phyloP scores from a whole-genome alignment of 352 stramenopile genomes.

The Phytophthora brassicae region DNA sequence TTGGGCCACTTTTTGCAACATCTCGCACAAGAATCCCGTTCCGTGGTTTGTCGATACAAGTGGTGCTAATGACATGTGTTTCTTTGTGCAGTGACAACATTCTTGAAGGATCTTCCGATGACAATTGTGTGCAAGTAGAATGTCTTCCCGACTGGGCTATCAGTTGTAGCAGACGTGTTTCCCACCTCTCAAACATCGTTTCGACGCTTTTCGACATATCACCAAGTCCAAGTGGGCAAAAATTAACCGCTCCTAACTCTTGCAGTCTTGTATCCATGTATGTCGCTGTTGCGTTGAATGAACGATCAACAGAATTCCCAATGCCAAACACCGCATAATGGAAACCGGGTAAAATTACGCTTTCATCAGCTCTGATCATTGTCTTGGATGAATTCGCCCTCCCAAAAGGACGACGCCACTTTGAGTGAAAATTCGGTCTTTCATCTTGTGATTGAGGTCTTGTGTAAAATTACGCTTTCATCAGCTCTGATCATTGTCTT shows the following conservation, averaged over 20 bases:
- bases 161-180: constrained; percentile 39
- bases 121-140: neutral
- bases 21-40: neutral
- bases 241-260: constrained; percentile 67
- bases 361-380: constrained; percentile 16
- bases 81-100: neutral
- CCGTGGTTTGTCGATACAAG: neutral
- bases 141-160: neutral
- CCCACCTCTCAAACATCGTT: constrained; percentile 60
- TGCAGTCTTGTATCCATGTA: constrained; percentile 86
- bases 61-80: neutral
- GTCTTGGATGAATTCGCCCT: constrained; percentile 1
- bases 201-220: constrained; percentile 92
- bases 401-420: constrained; percentile 4
- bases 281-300: constrained; percentile 94
- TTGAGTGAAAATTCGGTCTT: neutral
- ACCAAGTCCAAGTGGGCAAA: constrained; percentile 85
- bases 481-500: constrained; percentile 5
- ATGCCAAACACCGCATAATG: constrained; percentile 95
- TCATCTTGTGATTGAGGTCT: neutral
- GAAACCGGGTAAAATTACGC: constrained; percentile 40
- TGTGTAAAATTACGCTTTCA: constrained; percentile 29
- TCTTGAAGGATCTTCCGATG: neutral
- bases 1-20: neutral
- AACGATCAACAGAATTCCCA: constrained; percentile 94